Evolutionary conservation across 306 rosid species (phyloP).

Genomic region (Prunus fruticosa): DNA sequence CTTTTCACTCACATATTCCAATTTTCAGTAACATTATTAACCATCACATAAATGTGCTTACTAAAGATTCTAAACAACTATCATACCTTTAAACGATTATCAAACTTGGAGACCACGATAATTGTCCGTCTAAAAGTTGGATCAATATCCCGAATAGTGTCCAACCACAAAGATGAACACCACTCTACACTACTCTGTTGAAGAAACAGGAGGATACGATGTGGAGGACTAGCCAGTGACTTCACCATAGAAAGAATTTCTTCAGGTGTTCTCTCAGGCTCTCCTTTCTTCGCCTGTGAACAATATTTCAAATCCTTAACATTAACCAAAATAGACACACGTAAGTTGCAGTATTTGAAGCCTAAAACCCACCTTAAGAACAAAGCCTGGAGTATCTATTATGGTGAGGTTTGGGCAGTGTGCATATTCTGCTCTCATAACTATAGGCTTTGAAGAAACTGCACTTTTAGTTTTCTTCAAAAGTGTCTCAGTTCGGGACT

Average conservation of each 20-base stretch:
- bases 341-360: background rate
- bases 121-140: slow-evolving; percentile 75
- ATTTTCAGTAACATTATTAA: background rate
- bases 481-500: slow-evolving; percentile 73
- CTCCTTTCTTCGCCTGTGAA: slow-evolving; percentile 92
- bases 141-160: slow-evolving; percentile 84
- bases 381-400: slow-evolving; percentile 97
- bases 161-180: slow-evolving; percentile 98
- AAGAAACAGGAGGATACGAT: slow-evolving; percentile 86
- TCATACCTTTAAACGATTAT: slow-evolving; percentile 91
- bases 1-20: background rate
- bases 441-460: slow-evolving; percentile 89
- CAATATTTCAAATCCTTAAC: slow-evolving; percentile 1
- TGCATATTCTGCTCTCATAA: slow-evolving; percentile 92
- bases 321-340: background rate
- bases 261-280: slow-evolving; percentile 88
- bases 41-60: background rate
- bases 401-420: slow-evolving; percentile 94
- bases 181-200: slow-evolving; percentile 99
- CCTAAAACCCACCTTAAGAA: slow-evolving; percentile 67
- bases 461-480: slow-evolving; percentile 76
- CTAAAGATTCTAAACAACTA: background rate
- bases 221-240: slow-evolving; percentile 88
- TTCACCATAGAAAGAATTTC: slow-evolving; percentile 96
- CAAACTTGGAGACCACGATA: slow-evolving; percentile 93